phyloP scores from a whole-genome alignment of 2,329 filamentous ascomycete species.

The Arthroderma sp. region DNA sequence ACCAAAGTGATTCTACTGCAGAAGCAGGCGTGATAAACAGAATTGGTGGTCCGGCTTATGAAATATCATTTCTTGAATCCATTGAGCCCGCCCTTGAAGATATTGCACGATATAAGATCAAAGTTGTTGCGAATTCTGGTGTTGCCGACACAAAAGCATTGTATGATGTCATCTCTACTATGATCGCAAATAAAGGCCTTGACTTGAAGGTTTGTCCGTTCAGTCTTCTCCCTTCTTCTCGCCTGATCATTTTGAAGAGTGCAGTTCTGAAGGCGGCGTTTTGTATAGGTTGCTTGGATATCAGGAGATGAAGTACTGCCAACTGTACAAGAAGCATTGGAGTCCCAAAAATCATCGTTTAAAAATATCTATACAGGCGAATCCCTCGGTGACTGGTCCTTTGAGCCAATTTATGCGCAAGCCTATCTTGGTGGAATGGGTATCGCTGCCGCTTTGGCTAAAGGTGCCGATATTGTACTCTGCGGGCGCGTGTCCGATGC shows the following conservation, averaged over 20 bases:
- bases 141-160: slow-evolving; percentile 30
- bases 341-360: slow-evolving; percentile 23
- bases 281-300: slow-evolving; percentile 32
- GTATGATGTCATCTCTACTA: slow-evolving; percentile 25
- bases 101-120: slow-evolving; percentile 29
- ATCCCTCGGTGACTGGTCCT: slow-evolving; percentile 22
- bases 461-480: slow-evolving; percentile 33
- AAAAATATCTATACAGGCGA: slow-evolving; percentile 29
- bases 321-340: slow-evolving; percentile 19
- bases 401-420: slow-evolving; percentile 22
- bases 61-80: slow-evolving; percentile 40
- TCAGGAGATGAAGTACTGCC: slow-evolving; percentile 34
- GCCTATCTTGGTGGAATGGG: slow-evolving; percentile 27
- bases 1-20: slow-evolving; percentile 19
- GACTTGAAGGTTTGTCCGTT: slow-evolving; percentile 22
- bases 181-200: slow-evolving; percentile 27
- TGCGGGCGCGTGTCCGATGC: slow-evolving; percentile 34
- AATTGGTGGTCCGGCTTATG: slow-evolving; percentile 31
- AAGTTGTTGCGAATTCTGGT: slow-evolving; percentile 34
- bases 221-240: neutral
- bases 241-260: neutral
- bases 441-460: slow-evolving; percentile 25
- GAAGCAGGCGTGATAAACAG: slow-evolving; percentile 8
- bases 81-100: slow-evolving; percentile 28
- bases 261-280: no score